A percentile compares a stretch with the other conserved stretches of the same genome.
Evolutionary conservation across 805 yeast species (phyloP).

Genomic region (Teunomyces cretensis): DNA sequence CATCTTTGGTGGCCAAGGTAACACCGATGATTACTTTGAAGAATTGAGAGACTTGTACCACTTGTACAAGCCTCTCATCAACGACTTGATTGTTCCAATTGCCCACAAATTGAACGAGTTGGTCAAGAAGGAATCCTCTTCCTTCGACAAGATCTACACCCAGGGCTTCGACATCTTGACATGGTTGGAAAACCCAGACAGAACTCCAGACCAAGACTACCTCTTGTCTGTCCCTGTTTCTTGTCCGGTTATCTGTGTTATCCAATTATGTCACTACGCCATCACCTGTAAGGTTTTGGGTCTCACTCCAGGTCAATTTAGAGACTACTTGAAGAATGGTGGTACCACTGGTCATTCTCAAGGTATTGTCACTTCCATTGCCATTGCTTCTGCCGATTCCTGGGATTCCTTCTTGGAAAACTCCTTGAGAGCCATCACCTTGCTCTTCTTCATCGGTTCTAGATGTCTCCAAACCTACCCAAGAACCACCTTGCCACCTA

Average conservation of each 20-base stretch:
- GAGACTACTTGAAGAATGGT: slow-evolving; percentile 46
- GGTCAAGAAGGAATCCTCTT: slow-evolving; percentile 63
- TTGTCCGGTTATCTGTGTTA: slow-evolving; percentile 95
- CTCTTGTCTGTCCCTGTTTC: slow-evolving; percentile 88
- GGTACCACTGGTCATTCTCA: slow-evolving; percentile 91
- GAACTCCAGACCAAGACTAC: slow-evolving; percentile 88
- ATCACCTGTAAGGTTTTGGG: slow-evolving; percentile 84
- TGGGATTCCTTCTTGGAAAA: slow-evolving; percentile 81
- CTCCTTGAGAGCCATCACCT: slow-evolving; percentile 74
- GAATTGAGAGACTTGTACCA: slow-evolving; percentile 85
- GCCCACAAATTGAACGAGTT: slow-evolving; percentile 67
- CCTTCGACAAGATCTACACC: slow-evolving; percentile 73
- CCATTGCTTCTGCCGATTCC: slow-evolving; percentile 74
- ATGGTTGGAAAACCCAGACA: slow-evolving; percentile 84
- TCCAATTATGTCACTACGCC: slow-evolving; percentile 91
- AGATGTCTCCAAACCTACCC: slow-evolving; percentile 91
- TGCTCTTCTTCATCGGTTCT: slow-evolving; percentile 90
- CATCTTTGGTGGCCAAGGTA: slow-evolving; percentile 98
- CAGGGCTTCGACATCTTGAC: slow-evolving; percentile 86
- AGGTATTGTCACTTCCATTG: slow-evolving; percentile 90
- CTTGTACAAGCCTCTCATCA: slow-evolving; percentile 70
- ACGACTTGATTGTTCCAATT: slow-evolving; percentile 62
- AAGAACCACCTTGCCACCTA: slow-evolving; percentile 90
- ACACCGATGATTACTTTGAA: slow-evolving; percentile 95
- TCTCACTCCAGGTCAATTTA: slow-evolving; percentile 84